Evolutionary conservation across 306 rosid species (phyloP).

Genomic region (Inga laurina): DNA sequence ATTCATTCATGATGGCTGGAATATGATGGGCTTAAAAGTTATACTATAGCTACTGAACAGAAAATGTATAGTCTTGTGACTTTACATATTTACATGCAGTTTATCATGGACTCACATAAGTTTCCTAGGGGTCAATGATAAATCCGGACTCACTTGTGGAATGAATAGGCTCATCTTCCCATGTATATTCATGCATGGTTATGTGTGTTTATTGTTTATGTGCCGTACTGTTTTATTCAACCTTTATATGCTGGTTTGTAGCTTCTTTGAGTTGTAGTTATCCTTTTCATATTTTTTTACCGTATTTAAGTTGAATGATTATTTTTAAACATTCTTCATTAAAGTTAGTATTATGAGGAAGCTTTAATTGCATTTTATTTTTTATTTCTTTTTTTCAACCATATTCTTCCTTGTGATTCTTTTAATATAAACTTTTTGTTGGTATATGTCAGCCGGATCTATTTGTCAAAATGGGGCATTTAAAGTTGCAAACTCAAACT

Average conservation of each 20-base stretch:
- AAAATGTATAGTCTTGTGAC: background rate
- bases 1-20: background rate
- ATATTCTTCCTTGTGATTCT: constrained; percentile 12
- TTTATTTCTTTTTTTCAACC: constrained; percentile 1
- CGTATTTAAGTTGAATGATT: constrained; percentile 11
- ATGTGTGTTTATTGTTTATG: constrained; percentile 21
- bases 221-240: constrained; percentile 14
- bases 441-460: constrained; percentile 27
- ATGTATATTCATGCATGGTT: constrained; percentile 1
- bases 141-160: background rate
- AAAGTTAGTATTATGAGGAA: background rate
- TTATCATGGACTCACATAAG: background rate
- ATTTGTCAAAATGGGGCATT: constrained; percentile 65
- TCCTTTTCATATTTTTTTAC: constrained; percentile 5
- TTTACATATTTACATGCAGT: background rate
- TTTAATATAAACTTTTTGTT: constrained; percentile 22
- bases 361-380: background rate
- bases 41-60: background rate
- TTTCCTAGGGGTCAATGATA: constrained; percentile 1
- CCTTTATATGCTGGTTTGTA: background rate
- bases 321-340: constrained; percentile 10
- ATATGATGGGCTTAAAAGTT: background rate
- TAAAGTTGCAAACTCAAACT: constrained; percentile 57
- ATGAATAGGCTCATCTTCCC: background rate
- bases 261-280: background rate